Evolutionary conservation across 2,329 filamentous ascomycete genomes (phyloP).

Genomic region (Trichoderma harzianum): DNA sequence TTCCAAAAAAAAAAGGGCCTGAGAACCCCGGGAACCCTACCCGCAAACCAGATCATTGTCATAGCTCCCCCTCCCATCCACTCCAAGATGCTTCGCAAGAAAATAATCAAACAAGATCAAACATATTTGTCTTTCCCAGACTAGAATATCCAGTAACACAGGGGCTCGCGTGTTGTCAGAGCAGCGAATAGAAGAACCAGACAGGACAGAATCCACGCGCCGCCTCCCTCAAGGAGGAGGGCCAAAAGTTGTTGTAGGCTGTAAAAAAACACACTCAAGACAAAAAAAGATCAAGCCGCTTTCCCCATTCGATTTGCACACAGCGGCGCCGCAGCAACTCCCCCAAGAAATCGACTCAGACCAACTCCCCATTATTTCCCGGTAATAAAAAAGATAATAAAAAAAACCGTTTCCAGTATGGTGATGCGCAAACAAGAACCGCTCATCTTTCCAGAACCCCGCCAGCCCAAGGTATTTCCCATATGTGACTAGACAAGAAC

Average conservation of each 20-base stretch:
- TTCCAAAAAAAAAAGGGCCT: conserved; percentile 28
- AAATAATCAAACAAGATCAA: conserved; percentile 17
- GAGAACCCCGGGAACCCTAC: conserved; percentile 31
- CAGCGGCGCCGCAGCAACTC: conserved; percentile 25
- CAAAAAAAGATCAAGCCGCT: conserved; percentile 24
- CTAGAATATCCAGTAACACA: conserved; percentile 30
- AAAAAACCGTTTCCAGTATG: conserved; percentile 30
- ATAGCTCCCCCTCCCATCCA: conserved; percentile 26
- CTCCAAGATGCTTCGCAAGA: conserved; percentile 33
- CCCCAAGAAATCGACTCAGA: conserved; percentile 27
- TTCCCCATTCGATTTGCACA: conserved; percentile 32
- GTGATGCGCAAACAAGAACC: conserved; percentile 31
- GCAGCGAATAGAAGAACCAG: conserved; percentile 21
- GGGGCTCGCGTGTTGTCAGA: conserved; percentile 15
- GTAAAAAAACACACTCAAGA: conserved; percentile 5
- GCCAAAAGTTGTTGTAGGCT: background rate
- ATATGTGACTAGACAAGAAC: conserved; percentile 40
- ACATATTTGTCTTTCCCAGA: conserved; percentile 24
- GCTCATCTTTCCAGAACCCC: conserved; percentile 33
- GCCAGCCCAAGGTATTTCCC: conserved; percentile 30
- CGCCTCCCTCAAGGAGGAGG: conserved; percentile 4
- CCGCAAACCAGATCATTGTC: conserved; percentile 34
- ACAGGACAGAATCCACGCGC: conserved; percentile 18
- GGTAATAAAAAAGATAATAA: conserved; percentile 16
- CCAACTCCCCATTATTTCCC: conserved; percentile 37